These are phyloP conservation scores for Bryoglossum gracile DNA, from an alignment of 495 filamentous ascomycete species.

Conservation along the genomic window DNA sequence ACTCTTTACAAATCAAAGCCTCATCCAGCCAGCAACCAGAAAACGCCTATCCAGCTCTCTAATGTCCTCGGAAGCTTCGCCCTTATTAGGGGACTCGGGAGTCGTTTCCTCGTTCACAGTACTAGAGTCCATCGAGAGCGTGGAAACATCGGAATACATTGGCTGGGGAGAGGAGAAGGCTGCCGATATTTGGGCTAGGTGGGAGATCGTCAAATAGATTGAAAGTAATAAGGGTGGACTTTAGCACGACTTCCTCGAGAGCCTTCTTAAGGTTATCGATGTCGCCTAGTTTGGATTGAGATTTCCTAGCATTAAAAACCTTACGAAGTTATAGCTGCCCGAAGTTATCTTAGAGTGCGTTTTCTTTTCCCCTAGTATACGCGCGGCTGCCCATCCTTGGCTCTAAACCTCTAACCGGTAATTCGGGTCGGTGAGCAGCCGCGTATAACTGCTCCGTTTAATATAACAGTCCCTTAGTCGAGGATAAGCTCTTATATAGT, in stretches of 20 bases:
- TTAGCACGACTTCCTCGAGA: background rate
- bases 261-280: conserved; percentile 10
- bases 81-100: background rate
- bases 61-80: background rate
- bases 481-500: conserved; percentile 9
- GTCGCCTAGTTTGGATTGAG: conserved; percentile 5
- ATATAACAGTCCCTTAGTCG: conserved; percentile 5
- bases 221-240: background rate
- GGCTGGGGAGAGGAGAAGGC: conserved; percentile 3
- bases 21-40: background rate
- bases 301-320: conserved; percentile 6
- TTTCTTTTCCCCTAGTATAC: conserved; percentile 7
- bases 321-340: too few species aligned
- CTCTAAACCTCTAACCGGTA: conserved; percentile 7
- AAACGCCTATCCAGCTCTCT: background rate
- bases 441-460: background rate
- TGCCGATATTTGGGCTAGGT: background rate
- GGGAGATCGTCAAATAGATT: background rate
- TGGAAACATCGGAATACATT: conserved; percentile 1
- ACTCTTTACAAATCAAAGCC: background rate
- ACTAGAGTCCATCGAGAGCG: background rate
- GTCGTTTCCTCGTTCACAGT: background rate
- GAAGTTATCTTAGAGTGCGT: background rate
- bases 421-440: conserved; percentile 6
- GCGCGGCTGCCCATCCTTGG: conserved; percentile 2